phyloP scores from a whole-genome alignment of 768 basidiomycete genomes.

The Amanita thiersii region DNA sequence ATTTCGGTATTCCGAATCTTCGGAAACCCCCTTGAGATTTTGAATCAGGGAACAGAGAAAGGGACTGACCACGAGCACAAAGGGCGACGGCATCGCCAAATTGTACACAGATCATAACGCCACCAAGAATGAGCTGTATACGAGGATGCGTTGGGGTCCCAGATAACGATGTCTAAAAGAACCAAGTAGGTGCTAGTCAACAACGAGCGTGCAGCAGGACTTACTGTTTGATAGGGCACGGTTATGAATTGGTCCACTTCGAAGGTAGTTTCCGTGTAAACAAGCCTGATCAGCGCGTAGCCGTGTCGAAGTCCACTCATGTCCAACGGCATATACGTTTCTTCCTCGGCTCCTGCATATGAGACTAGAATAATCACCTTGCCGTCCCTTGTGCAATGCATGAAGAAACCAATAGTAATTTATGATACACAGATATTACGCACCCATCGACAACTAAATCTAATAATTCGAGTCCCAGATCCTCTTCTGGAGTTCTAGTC shows the following conservation, averaged over 20 bases:
- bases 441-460: conserved; percentile 61
- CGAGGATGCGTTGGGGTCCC: conserved; percentile 68
- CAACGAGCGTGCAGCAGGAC: conserved; percentile 15
- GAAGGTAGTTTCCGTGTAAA: conserved; percentile 32
- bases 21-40: neutral
- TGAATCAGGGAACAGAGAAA: neutral
- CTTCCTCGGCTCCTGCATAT: conserved; percentile 50
- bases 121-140: conserved; percentile 52
- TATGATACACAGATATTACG: conserved; percentile 11
- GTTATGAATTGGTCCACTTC: conserved; percentile 39
- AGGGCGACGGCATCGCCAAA: conserved; percentile 75
- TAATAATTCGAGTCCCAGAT: conserved; percentile 63
- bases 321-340: conserved; percentile 27
- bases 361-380: conserved; percentile 60
- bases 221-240: conserved; percentile 73
- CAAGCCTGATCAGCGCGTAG: conserved; percentile 53
- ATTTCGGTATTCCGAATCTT: conserved; percentile 66
- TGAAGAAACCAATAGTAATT: conserved; percentile 6
- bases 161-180: conserved; percentile 49
- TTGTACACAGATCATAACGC: conserved; percentile 51
- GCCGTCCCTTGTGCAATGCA: conserved; percentile 28
- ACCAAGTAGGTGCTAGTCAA: neutral
- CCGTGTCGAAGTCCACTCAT: conserved; percentile 45
- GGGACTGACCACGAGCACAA: conserved; percentile 49
- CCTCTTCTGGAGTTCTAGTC: conserved; percentile 22